These are phyloP conservation scores for Fusarium vanettenii DNA, from an alignment of 2,329 filamentous ascomycete species.

Conservation along the genomic window DNA sequence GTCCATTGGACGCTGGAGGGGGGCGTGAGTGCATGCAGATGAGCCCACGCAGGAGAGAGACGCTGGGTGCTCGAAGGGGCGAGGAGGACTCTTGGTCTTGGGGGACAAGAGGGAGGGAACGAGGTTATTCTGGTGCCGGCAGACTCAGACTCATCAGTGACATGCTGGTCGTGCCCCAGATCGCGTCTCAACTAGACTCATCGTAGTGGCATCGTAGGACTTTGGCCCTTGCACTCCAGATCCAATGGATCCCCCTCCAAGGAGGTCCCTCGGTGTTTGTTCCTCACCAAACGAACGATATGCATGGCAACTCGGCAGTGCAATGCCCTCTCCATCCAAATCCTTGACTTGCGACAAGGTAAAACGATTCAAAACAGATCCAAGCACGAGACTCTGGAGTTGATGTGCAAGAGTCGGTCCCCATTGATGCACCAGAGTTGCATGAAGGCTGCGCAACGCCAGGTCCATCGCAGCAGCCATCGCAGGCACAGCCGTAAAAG, in stretches of 20 bases:
- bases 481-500: slow-evolving; percentile 43
- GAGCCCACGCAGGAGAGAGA: slow-evolving; percentile 16
- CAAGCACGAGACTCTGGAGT: not conserved
- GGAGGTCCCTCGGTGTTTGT: not conserved
- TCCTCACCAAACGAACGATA: not conserved
- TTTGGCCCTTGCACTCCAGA: not conserved
- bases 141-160: not conserved
- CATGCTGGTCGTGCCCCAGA: not conserved
- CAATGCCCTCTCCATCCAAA: not conserved
- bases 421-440: slow-evolving; percentile 13
- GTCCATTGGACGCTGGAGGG: slow-evolving; percentile 34
- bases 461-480: slow-evolving; percentile 21
- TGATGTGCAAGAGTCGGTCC: not conserved
- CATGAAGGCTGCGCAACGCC: slow-evolving; percentile 35
- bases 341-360: slow-evolving; percentile 16
- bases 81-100: slow-evolving; percentile 12
- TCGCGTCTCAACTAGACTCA: not conserved
- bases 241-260: not conserved
- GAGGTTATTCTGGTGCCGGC: slow-evolving; percentile 10
- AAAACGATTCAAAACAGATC: not conserved
- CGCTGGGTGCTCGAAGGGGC: not conserved
- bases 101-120: not conserved
- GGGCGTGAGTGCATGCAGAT: slow-evolving; percentile 24
- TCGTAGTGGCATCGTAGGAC: not conserved
- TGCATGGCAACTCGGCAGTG: not conserved